A percentile compares a stretch with the other conserved stretches of the same genome.
Conservation (phyloP, 129 eudicot genomes). For the Lactuca saligna region DNA sequence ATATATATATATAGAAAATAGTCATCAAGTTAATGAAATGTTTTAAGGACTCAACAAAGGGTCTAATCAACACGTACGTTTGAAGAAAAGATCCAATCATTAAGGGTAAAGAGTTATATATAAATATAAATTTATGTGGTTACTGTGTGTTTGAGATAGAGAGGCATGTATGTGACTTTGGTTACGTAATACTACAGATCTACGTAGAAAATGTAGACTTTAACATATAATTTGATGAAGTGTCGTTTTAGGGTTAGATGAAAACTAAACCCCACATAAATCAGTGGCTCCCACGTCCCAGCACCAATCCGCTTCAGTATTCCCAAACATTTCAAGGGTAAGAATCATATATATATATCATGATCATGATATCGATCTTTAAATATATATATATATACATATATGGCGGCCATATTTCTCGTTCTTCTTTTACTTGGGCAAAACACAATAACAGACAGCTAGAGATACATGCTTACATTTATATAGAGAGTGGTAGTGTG, state of each 20-base stretch:
- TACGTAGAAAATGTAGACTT: conserved; percentile 39
- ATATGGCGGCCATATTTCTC: conserved; percentile 27
- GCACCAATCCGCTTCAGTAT: conserved; percentile 4
- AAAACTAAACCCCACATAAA: conserved; percentile 36
- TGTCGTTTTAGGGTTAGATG: conserved; percentile 89
- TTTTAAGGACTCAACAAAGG: background rate
- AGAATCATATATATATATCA: conserved; percentile 14
- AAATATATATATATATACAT: conserved; percentile 12
- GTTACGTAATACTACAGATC: conserved; percentile 52
- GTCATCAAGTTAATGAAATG: background rate
- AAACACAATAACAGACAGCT: conserved; percentile 23
- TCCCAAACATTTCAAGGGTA: conserved; percentile 34
- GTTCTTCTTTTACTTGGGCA: conserved; percentile 28
- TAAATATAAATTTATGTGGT: conserved; percentile 7
- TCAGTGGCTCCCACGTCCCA: conserved; percentile 21
- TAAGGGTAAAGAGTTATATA: conserved; percentile 22
- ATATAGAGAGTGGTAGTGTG: background rate
- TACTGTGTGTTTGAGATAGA: conserved; percentile 21
- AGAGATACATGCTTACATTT: conserved; percentile 5
- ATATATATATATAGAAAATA: too few species aligned
- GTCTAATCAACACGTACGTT: conserved; percentile 9
- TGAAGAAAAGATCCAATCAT: conserved; percentile 6
- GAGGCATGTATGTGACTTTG: conserved; percentile 42
- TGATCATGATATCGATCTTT: too few species aligned
- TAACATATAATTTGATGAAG: conserved; percentile 47